Evolutionary conservation across 179 eudicot genomes (phyloP).

Genomic region (Camellia oleifera): DNA sequence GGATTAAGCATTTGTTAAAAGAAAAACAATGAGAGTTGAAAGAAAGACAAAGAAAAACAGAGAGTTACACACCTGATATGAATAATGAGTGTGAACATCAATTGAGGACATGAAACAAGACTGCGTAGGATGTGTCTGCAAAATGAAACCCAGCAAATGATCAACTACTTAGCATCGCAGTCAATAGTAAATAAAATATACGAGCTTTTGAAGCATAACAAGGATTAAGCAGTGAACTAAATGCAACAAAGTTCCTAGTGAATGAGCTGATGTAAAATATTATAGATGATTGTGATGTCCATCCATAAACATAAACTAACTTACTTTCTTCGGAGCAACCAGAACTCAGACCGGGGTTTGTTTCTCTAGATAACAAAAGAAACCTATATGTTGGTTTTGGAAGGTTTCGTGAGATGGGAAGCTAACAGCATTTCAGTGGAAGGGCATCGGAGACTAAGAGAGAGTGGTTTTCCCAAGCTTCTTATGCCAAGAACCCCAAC

Average conservation of each 20-base stretch:
- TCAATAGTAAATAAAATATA: background rate
- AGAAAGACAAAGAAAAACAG: background rate
- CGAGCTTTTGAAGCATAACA: constrained; percentile 3
- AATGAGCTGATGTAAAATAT: background rate
- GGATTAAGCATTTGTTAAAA: background rate
- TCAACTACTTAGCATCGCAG: constrained; percentile 9
- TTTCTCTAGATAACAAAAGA: constrained; percentile 3
- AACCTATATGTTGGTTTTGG: background rate
- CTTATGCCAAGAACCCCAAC: too few species aligned
- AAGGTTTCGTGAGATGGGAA: background rate
- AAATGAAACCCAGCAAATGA: constrained; percentile 16
- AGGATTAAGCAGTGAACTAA: constrained; percentile 3
- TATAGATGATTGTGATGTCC: background rate
- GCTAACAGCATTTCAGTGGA: constrained; percentile 7
- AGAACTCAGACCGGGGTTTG: background rate
- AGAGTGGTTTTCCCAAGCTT: too few species aligned
- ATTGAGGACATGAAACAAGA: constrained; percentile 99
- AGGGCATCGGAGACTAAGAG: background rate
- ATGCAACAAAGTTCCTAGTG: background rate
- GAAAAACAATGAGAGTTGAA: background rate
- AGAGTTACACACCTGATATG: constrained; percentile 69
- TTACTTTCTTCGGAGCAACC: background rate
- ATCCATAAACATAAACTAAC: background rate
- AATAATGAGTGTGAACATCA: constrained; percentile 93
- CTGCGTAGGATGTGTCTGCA: constrained; percentile 97